Conservation (phyloP, 2,329 filamentous ascomycete genomes). For the Microcyclospora tardicrescens region DNA sequence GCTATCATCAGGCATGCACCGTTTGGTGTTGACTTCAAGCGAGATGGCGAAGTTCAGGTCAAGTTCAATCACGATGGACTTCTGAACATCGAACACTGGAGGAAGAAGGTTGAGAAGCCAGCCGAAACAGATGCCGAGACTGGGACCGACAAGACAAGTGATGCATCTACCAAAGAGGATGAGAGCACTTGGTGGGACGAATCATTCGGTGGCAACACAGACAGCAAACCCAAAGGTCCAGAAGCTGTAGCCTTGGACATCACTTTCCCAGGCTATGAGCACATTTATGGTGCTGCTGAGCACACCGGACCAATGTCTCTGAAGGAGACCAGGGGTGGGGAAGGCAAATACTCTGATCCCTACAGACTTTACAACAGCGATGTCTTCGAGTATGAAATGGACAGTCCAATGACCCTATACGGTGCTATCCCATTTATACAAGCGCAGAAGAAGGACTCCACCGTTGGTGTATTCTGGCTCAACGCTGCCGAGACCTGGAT, state of each 20-base stretch:
- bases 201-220: slow-evolving; percentile 85
- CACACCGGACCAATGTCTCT: slow-evolving; percentile 80
- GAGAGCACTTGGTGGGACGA: slow-evolving; percentile 98
- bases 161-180: slow-evolving; percentile 43
- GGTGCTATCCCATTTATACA: slow-evolving; percentile 98
- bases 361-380: slow-evolving; percentile 94
- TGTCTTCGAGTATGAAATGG: slow-evolving; percentile 93
- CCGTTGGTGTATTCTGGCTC: slow-evolving; percentile 93
- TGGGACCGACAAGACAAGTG: slow-evolving; percentile 34
- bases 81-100: slow-evolving; percentile 92
- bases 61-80: slow-evolving; percentile 82
- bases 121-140: slow-evolving; percentile 45
- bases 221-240: slow-evolving; percentile 86
- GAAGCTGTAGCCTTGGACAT: slow-evolving; percentile 89
- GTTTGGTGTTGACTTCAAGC: slow-evolving; percentile 74
- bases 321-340: slow-evolving; percentile 78
- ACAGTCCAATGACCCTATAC: slow-evolving; percentile 97
- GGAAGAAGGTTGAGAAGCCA: slow-evolving; percentile 64
- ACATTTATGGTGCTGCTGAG: slow-evolving; percentile 89
- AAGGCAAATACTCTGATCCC: slow-evolving; percentile 73
- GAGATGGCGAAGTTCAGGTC: slow-evolving; percentile 69
- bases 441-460: slow-evolving; percentile 84
- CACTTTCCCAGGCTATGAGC: slow-evolving; percentile 77
- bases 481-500: slow-evolving; percentile 97
- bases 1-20: slow-evolving; percentile 73